Base-by-base conservation (phyloP, 768 basidiomycete genomes). In the Lepiota brunneoincarnata region DNA sequence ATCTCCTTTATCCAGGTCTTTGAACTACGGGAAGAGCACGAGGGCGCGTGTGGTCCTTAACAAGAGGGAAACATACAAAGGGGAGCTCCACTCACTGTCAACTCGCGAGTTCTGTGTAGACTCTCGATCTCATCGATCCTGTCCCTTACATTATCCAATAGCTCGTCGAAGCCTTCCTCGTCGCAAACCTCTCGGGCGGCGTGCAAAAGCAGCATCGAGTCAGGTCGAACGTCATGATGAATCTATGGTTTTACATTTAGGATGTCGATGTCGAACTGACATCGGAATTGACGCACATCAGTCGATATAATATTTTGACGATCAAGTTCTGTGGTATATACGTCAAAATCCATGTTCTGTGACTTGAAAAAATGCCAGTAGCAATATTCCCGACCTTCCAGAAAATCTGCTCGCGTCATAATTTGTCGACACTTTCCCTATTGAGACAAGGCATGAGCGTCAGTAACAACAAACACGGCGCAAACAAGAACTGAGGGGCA, bases 121-220 rank as follows among this genome's bases (percentile, higher is more conserved):
- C 86, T 87, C 70, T 95, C 93, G 62, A 95, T 94, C 68, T 90
- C 87, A 67, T 93, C 89, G 37, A 94, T 83, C 12, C 93, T 76
- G 55, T 81, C 81, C 46, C 89, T 75, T 4, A 92, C 91, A 48
- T 74, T 76, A 56, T 91, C 79, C 15, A 92, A 75, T 34, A 84
- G 64, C n/a, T 89, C 86, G 46, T 93, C 84, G 63, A 95, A 94
- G 7, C 82, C 91, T 43, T 87, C 83, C 65, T 86, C 86, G 20
- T 79, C 75, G 15, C 84, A 83, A 4, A 92, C 84, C 59, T 85
- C 76, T 58, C 79, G 74, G 34, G 89, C 89, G 45, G 89, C 86
- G 49, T 82, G 82, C 4, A 92, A 76, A 49, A 89, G 81, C 17
- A 91, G 76, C 71, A 86, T 79, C 0, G 90, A 93, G 69, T 92